phyloP scores from a whole-genome alignment of 805 yeast species.

The Wickerhamiella azyma region DNA sequence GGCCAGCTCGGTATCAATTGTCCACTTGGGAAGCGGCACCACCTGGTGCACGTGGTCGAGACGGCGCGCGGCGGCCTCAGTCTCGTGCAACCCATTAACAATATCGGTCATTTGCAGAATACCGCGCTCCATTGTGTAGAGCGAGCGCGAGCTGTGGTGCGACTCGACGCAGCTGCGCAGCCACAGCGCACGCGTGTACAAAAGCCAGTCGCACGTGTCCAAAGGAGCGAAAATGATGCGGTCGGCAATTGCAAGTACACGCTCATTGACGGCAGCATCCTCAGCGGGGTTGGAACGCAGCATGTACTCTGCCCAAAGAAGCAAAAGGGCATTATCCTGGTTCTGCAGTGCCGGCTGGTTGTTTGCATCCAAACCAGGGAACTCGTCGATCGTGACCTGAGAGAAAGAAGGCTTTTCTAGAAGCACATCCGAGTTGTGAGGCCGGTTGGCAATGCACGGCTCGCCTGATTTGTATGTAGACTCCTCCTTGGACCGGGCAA shows the following conservation, averaged over 20 bases:
- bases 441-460: conserved; percentile 35
- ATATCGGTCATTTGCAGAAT: conserved; percentile 82
- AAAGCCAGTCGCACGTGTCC: conserved; percentile 50
- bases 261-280: conserved; percentile 64
- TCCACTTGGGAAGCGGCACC: conserved; percentile 73
- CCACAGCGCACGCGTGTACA: conserved; percentile 78
- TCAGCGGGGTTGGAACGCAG: conserved; percentile 60
- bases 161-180: conserved; percentile 78
- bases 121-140: conserved; percentile 88
- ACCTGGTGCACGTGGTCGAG: conserved; percentile 57
- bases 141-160: conserved; percentile 58
- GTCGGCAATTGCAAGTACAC: conserved; percentile 58
- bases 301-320: conserved; percentile 51
- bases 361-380: conserved; percentile 52
- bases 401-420: conserved; percentile 50
- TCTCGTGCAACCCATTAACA: conserved; percentile 51
- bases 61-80: conserved; percentile 35
- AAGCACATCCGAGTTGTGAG: conserved; percentile 60
- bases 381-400: conserved; percentile 30
- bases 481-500: conserved; percentile 36
- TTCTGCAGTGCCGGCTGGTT: conserved; percentile 60
- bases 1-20: conserved; percentile 68
- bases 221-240: conserved; percentile 47
- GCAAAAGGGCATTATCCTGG: conserved; percentile 58
- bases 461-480: not conserved